Evolutionary conservation across 768 basidiomycete species (phyloP).

Genomic region (Amanita exitialis): DNA sequence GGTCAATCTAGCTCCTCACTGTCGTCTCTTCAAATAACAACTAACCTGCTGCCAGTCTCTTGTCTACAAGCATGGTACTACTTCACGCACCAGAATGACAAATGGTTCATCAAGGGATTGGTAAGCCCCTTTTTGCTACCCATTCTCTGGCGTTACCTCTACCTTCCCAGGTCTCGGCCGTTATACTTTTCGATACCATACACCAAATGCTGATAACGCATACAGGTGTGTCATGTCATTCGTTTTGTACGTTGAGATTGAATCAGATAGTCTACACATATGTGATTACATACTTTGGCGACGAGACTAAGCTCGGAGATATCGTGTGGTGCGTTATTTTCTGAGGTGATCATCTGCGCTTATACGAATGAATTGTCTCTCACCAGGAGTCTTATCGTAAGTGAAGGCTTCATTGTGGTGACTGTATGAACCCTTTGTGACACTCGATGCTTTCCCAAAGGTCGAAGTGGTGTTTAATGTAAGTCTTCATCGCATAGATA

Average conservation of each 20-base stretch:
- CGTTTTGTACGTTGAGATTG: not conserved
- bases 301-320: slow-evolving; percentile 14
- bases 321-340: slow-evolving; percentile 31
- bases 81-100: slow-evolving; percentile 37
- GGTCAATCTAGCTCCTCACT: slow-evolving; percentile 19
- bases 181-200: slow-evolving; percentile 38
- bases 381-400: slow-evolving; percentile 26
- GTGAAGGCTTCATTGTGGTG: slow-evolving; percentile 2
- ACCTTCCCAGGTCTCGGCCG: slow-evolving; percentile 31
- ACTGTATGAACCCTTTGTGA: not conserved
- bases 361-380: not conserved
- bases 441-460: slow-evolving; percentile 14
- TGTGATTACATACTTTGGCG: slow-evolving; percentile 29
- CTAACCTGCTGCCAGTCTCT: slow-evolving; percentile 27
- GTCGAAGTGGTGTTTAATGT: slow-evolving; percentile 44
- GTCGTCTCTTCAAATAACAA: not conserved
- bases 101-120: slow-evolving; percentile 35
- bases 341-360: not conserved
- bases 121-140: slow-evolving; percentile 19
- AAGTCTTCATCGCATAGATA: slow-evolving; percentile 3
- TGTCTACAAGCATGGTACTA: slow-evolving; percentile 48
- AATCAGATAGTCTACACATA: slow-evolving; percentile 34
- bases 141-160: not conserved
- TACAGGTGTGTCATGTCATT: slow-evolving; percentile 21
- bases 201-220: slow-evolving; percentile 48